These are phyloP conservation scores for Eutrema yunnanense DNA, from an alignment of 345 rosid genomes.

Conservation along the genomic window DNA sequence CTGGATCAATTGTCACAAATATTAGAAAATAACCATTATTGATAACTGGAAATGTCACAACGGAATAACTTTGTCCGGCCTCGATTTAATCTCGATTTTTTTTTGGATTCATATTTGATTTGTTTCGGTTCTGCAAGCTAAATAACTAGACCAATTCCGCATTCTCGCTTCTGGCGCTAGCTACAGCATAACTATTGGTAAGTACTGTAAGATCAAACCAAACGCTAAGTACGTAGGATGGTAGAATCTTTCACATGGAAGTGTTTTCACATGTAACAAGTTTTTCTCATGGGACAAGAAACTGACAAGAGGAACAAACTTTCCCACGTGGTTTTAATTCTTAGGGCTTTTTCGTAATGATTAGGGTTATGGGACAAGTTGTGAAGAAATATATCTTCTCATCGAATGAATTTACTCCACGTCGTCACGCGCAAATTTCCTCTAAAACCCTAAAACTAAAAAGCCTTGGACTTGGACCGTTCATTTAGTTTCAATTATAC, in stretches of 20 bases:
- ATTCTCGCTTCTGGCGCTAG: not conserved
- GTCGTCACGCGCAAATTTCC: constrained; percentile 7
- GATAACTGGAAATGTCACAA: constrained; percentile 13
- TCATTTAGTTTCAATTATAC: constrained; percentile 1
- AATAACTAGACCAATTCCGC: constrained; percentile 1
- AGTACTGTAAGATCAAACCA: constrained; percentile 4
- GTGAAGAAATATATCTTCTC: not conserved
- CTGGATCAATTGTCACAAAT: not conserved
- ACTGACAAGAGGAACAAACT: constrained; percentile 24
- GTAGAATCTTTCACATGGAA: constrained; percentile 5
- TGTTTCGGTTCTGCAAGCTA: not conserved
- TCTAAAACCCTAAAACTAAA: constrained; percentile 21
- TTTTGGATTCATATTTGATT: not conserved
- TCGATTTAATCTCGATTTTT: not conserved
- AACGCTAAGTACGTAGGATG: not conserved
- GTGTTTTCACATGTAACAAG: constrained; percentile 27
- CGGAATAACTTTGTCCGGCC: not conserved
- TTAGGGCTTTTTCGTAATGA: constrained; percentile 31
- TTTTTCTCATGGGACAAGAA: constrained; percentile 20
- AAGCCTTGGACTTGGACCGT: constrained; percentile 21
- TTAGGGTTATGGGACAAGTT: constrained; percentile 28
- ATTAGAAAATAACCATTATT: not conserved
- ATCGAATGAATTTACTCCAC: constrained; percentile 20
- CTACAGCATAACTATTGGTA: not conserved
- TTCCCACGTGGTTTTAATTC: constrained; percentile 36